phyloP scores from a whole-genome alignment of 148 eudicot species.

The Fagopyrum tataricum region DNA sequence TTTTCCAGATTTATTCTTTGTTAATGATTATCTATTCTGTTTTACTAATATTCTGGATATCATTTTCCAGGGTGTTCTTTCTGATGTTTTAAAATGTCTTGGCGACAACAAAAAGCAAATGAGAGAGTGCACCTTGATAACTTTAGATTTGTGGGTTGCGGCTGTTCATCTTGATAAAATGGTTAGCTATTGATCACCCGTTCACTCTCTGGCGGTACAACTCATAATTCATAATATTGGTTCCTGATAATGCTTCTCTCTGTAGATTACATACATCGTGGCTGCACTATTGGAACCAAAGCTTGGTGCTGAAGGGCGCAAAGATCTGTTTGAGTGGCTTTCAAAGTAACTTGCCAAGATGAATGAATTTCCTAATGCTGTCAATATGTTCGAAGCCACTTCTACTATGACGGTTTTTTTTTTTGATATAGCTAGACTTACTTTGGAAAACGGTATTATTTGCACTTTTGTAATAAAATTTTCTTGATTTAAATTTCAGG shows the following conservation, averaged over 20 bases:
- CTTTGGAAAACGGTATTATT: neutral
- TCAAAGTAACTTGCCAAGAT: constrained; percentile 57
- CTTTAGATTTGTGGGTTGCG: constrained; percentile 83
- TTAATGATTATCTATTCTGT: neutral
- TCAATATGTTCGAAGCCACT: constrained; percentile 65
- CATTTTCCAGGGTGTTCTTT: constrained; percentile 77
- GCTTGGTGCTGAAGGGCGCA: constrained; percentile 97
- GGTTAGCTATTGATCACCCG: constrained; percentile 31
- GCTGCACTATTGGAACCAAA: constrained; percentile 70
- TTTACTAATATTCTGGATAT: neutral
- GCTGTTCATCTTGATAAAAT: constrained; percentile 98
- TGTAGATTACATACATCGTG: constrained; percentile 66
- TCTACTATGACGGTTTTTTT: constrained; percentile 88
- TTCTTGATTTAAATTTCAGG: constrained; percentile 37
- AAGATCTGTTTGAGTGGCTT: constrained; percentile 95
- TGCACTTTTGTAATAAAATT: neutral
- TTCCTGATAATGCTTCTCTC: neutral
- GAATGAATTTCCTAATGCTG: constrained; percentile 68
- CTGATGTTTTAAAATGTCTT: constrained; percentile 94
- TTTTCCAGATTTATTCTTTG: neutral
- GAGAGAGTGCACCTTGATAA: constrained; percentile 80
- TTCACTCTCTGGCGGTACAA: neutral
- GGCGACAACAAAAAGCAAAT: constrained; percentile 97
- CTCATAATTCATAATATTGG: neutral
- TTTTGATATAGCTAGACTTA: neutral